Evolutionary conservation across 495 filamentous ascomycete species (phyloP), one percentile per base, ranked within the genome.

Genomic region (Cryomyces antarcticus): DNA sequence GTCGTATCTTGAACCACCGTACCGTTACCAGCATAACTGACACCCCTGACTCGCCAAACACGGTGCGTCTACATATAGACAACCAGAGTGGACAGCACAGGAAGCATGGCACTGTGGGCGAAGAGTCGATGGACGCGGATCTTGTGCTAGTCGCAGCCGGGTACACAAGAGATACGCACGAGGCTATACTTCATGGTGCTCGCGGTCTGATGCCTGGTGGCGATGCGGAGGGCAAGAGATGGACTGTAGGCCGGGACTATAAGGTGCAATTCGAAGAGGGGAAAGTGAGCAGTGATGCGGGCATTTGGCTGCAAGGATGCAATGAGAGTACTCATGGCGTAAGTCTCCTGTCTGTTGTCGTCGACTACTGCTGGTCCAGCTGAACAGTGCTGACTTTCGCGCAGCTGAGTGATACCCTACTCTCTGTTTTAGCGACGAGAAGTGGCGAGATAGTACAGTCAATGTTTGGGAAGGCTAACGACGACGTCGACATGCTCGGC

Each of bases 291-390:
- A 45, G 56, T 5, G 65, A 77, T 10, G 70, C 73, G 6, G 86
- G 86, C 7, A 69, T 95, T 30, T 97, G 84, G 85, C 65, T 97
- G 47, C 89, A 95, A 60, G 89, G 89, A 1, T 95, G 86, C 58
- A 89, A 85, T 52, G 85, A 97, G 62, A 72, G 67, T 46, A 93
- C 83, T 28, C 89, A 95, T 57, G 89, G 89, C 31, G 79, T 85
- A 66, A 71, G 77, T 71, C 37, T 30, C 45, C 31, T 9, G 10
- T 7, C 27, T 41, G 10, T 28, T 41, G 31, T 37, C 30, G 10
- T 34, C 29, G 17, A 24, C 33, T 38, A 24, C 45, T 49, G 35
- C n/a, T 44, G 24, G 36, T 28, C 40, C 13, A 45, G 5, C 12
- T 24, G 17, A 24, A 11, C 24, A 35, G 1, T 24, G 11, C 10